Conservation (phyloP, 1,284 basidiomycete species). For the Grifola frondosa region DNA sequence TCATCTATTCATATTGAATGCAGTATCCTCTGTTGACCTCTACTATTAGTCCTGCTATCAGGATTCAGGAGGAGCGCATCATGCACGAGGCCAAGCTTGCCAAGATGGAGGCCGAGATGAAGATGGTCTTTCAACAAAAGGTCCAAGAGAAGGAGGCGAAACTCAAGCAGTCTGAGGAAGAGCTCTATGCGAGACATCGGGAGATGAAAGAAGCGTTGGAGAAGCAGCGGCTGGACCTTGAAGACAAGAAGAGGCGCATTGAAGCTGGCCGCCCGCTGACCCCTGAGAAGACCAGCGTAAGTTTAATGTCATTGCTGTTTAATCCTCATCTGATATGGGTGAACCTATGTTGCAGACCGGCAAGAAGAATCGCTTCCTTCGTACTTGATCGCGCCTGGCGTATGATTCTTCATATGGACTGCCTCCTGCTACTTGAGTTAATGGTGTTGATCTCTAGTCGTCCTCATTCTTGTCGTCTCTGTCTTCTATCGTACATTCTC, state of each 20-base stretch:
- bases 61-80: conserved; percentile 92
- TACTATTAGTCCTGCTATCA: conserved; percentile 77
- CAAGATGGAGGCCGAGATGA: conserved; percentile 99
- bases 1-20: not conserved
- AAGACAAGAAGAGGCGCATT: conserved; percentile 97
- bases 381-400: conserved; percentile 45
- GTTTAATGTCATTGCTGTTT: conserved; percentile 26
- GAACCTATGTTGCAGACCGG: conserved; percentile 43
- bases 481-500: conserved; percentile 42
- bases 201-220: conserved; percentile 99
- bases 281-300: conserved; percentile 84
- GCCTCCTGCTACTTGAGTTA: conserved; percentile 30
- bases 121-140: conserved; percentile 99
- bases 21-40: conserved; percentile 15
- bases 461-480: conserved; percentile 24
- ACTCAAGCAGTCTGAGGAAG: conserved; percentile 96
- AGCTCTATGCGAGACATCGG: conserved; percentile 94
- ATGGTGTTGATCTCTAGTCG: conserved; percentile 35
- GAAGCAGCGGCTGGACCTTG: conserved; percentile 92
- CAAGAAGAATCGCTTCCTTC: conserved; percentile 77
- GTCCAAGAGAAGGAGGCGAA: conserved; percentile 98
- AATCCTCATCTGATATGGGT: not conserved
- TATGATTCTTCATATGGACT: conserved; percentile 18
- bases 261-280: conserved; percentile 94
- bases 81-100: conserved; percentile 93